Percentiles rank a stretch among this genome's conserved stretches.
Conservation (phyloP, 2,329 filamentous ascomycete species). For the Penicillium sp. region DNA sequence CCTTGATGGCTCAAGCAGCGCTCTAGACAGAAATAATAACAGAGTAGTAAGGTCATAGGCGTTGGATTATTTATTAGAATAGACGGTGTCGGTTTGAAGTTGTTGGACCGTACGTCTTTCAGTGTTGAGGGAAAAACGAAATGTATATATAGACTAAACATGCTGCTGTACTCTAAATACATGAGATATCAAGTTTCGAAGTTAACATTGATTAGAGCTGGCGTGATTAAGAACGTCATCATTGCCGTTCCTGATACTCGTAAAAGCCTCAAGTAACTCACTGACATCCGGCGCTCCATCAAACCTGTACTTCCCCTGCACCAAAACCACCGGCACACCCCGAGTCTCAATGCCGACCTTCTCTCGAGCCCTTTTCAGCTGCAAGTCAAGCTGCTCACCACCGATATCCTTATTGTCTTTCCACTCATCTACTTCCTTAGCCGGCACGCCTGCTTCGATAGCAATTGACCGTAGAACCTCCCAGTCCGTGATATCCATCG, state of each 20-base stretch:
- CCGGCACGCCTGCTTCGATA: slow-evolving; percentile 1
- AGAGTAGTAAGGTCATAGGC: not conserved
- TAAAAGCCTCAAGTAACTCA: slow-evolving; percentile 7
- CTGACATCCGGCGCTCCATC: slow-evolving; percentile 11
- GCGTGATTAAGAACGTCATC: not conserved
- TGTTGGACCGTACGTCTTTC: not conserved
- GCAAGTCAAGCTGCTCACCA: not conserved
- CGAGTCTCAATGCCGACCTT: not conserved
- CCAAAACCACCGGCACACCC: slow-evolving; percentile 10
- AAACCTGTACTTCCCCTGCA: slow-evolving; percentile 9
- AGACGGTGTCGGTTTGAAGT: not conserved
- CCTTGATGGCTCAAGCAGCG: slow-evolving; percentile 20
- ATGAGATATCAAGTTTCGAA: not conserved
- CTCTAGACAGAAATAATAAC: slow-evolving; percentile 1
- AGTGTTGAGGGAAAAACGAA: not conserved
- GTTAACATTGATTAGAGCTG: not conserved
- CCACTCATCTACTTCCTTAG: slow-evolving; percentile 8
- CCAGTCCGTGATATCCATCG: slow-evolving; percentile 8
- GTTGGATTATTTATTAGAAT: not conserved
- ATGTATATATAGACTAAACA: not conserved
- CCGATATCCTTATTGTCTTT: not conserved
- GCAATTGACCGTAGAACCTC: slow-evolving; percentile 4
- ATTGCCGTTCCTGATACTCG: slow-evolving; percentile 2
- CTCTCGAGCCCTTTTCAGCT: not conserved
- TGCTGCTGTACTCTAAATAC: not conserved